Percentiles rank a stretch among this genome's conserved stretches.
These are phyloP conservation scores for Podospora sp. DNA, from an alignment of 495 filamentous ascomycete species.

Conservation along the genomic window DNA sequence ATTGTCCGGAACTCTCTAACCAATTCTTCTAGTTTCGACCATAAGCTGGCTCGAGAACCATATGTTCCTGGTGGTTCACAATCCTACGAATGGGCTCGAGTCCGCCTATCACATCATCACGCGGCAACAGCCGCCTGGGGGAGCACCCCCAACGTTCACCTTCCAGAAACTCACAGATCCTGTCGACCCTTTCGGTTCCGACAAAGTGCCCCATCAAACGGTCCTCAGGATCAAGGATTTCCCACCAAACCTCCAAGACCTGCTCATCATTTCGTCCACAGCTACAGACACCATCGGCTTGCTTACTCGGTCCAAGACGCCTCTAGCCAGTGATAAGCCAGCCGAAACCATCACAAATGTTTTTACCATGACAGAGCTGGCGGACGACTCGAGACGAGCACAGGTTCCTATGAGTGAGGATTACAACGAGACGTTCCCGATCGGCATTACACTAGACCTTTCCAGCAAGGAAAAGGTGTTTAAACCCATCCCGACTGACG, in stretches of 20 bases:
- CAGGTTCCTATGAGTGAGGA: constrained; percentile 68
- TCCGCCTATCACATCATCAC: constrained; percentile 75
- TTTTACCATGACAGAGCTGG: constrained; percentile 73
- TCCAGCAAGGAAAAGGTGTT: constrained; percentile 76
- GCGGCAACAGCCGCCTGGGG: constrained; percentile 53
- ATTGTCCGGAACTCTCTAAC: not conserved
- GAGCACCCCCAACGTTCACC: constrained; percentile 48
- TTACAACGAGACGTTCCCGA: constrained; percentile 69
- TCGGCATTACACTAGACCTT: constrained; percentile 82
- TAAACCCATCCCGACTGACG: constrained; percentile 75
- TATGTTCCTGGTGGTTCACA: constrained; percentile 79
- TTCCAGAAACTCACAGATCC: constrained; percentile 75
- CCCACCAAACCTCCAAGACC: constrained; percentile 73
- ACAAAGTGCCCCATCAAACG: constrained; percentile 73
- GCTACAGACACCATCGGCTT: constrained; percentile 75
- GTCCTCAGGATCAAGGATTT: constrained; percentile 74
- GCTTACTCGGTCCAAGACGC: constrained; percentile 67
- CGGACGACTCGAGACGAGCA: constrained; percentile 77
- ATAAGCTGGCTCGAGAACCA: constrained; percentile 88
- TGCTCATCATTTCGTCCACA: constrained; percentile 81
- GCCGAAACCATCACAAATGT: constrained; percentile 61
- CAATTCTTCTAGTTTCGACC: constrained; percentile 65
- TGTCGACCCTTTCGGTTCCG: constrained; percentile 66
- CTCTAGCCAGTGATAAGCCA: constrained; percentile 63
- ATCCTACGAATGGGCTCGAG: constrained; percentile 56